These are phyloP conservation scores for Phialemonium atrogriseum DNA, from an alignment of 2,329 filamentous ascomycete species.

Conservation along the genomic window DNA sequence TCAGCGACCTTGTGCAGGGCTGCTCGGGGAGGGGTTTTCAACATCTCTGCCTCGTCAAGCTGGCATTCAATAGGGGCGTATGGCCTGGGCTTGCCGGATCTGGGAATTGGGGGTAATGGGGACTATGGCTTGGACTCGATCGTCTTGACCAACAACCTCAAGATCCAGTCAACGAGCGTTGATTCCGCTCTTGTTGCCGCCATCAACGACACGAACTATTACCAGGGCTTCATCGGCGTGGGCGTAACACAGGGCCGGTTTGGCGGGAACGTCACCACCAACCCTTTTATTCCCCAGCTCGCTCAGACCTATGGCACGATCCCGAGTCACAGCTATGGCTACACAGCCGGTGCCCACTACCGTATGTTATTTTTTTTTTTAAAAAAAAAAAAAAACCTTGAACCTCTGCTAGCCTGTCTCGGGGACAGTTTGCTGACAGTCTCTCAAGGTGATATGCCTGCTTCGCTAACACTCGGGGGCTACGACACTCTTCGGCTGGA, in stretches of 20 bases:
- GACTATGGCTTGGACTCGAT: conserved; percentile 52
- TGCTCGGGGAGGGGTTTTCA: conserved; percentile 52
- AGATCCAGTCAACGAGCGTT: conserved; percentile 30
- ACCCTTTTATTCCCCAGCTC: conserved; percentile 46
- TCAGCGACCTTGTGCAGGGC: conserved; percentile 42
- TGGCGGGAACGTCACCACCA: conserved; percentile 36
- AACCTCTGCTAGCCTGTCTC: neutral
- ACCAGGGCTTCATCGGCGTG: conserved; percentile 46
- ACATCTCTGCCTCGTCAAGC: conserved; percentile 41
- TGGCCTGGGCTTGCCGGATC: conserved; percentile 49
- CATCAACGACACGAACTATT: conserved; percentile 48
- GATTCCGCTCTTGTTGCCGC: conserved; percentile 38
- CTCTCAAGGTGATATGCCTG: conserved; percentile 1
- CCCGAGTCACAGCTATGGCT: conserved; percentile 66
- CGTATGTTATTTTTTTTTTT: conserved; percentile 25
- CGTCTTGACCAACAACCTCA: conserved; percentile 29
- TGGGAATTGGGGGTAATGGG: conserved; percentile 53
- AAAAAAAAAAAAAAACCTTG: too few relatives aligned
- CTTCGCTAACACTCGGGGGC: conserved; percentile 59
- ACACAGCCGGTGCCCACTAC: conserved; percentile 68
- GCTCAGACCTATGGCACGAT: conserved; percentile 52
- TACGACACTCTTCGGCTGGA: conserved; percentile 58
- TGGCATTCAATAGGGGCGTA: conserved; percentile 54
- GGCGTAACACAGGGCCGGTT: conserved; percentile 49
- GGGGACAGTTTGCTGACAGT: neutral